Conservation (phyloP, 2,329 filamentous ascomycete genomes). For the Microcera coccophila region DNA sequence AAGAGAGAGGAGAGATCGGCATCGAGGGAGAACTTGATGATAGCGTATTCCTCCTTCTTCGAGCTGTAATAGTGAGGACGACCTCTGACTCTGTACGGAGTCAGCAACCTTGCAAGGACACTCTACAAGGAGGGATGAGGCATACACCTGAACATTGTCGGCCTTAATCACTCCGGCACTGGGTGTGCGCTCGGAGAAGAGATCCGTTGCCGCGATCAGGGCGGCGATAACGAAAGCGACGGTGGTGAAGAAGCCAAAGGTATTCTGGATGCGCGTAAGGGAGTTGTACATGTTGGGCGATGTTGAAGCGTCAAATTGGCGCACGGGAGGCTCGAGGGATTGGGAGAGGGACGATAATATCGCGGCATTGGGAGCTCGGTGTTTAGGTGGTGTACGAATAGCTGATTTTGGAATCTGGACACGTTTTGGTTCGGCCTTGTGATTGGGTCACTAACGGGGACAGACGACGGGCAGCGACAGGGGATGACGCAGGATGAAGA, state of each 20-base stretch:
- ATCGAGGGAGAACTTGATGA: conserved; percentile 89
- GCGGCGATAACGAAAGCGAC: conserved; percentile 78
- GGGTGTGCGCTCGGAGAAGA: conserved; percentile 66
- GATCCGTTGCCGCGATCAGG: conserved; percentile 75
- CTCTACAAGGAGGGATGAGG: conserved; percentile 9
- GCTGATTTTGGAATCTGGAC: no score
- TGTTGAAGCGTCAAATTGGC: conserved; percentile 1
- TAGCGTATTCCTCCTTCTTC: conserved; percentile 93
- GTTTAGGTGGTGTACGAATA: no score
- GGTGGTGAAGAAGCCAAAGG: conserved; percentile 97
- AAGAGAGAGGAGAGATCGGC: conserved; percentile 89
- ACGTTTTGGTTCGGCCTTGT: no score
- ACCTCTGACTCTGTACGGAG: conserved; percentile 65
- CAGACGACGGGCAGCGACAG: no score
- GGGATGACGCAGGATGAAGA: no score
- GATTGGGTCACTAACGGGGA: no score
- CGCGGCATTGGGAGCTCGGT: conserved; percentile 13
- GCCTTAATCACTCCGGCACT: conserved; percentile 56
- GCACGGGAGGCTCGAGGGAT: background rate
- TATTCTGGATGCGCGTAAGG: conserved; percentile 79
- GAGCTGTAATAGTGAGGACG: conserved; percentile 92
- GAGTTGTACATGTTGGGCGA: conserved; percentile 74
- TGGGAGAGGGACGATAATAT: conserved; percentile 3
- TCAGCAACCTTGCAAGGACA: background rate
- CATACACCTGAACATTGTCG: conserved; percentile 82